phyloP scores from a whole-genome alignment of 2,329 filamentous ascomycete species.

The Arthroderma sp. region DNA sequence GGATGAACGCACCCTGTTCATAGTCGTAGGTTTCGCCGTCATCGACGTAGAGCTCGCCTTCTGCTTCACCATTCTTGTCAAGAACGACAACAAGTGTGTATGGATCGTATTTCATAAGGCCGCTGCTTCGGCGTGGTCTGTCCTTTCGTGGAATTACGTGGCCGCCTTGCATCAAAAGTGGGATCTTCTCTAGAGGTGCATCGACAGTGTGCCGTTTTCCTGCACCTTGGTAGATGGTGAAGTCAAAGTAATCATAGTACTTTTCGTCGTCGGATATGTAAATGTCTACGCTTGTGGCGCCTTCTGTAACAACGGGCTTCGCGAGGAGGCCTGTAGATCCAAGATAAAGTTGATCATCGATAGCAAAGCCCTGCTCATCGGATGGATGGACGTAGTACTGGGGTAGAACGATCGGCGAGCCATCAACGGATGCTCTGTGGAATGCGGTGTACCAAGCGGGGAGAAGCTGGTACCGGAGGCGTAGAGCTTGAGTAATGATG shows the following conservation, averaged over 20 bases:
- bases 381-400: constrained; percentile 86
- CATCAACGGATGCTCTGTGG: constrained; percentile 69
- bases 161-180: constrained; percentile 82
- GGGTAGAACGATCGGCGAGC: constrained; percentile 75
- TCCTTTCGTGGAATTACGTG: constrained; percentile 88
- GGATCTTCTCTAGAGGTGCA: constrained; percentile 74
- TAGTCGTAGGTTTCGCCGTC: constrained; percentile 90
- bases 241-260: constrained; percentile 95
- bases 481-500: constrained; percentile 77
- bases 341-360: constrained; percentile 90
- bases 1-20: constrained; percentile 72
- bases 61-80: constrained; percentile 54
- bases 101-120: constrained; percentile 86
- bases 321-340: constrained; percentile 79
- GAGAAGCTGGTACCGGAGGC: constrained; percentile 76
- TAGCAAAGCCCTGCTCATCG: constrained; percentile 71
- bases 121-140: constrained; percentile 67
- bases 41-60: constrained; percentile 77
- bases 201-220: constrained; percentile 57
- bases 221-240: constrained; percentile 57
- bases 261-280: constrained; percentile 80
- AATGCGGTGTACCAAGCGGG: constrained; percentile 97
- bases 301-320: constrained; percentile 76
- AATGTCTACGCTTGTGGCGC: constrained; percentile 57
- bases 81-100: constrained; percentile 79